A percentile compares a stretch with the other conserved stretches of the same genome.
Conservation (phyloP, 345 rosid species). For the Brassica cretica region DNA sequence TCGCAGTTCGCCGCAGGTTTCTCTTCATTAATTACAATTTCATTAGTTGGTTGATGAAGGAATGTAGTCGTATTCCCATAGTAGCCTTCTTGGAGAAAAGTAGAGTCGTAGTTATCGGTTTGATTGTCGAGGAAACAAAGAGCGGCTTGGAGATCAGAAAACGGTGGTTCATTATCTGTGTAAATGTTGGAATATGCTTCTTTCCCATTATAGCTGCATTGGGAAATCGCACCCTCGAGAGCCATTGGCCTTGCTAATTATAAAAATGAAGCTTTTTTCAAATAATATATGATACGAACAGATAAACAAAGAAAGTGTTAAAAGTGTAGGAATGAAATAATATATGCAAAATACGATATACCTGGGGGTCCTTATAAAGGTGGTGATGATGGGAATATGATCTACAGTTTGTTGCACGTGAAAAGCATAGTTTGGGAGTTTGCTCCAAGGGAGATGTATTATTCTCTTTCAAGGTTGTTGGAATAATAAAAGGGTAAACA, state of each 20-base stretch:
- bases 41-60: slow-evolving; percentile 22
- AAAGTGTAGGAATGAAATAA: background rate
- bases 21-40: background rate
- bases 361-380: slow-evolving; percentile 20
- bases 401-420: slow-evolving; percentile 42
- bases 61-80: slow-evolving; percentile 12
- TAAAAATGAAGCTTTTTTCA: background rate
- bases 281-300: background rate
- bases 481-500: background rate
- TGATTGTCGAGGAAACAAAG: slow-evolving; percentile 47
- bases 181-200: slow-evolving; percentile 51
- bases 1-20: background rate
- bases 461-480: slow-evolving; percentile 33
- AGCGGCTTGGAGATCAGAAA: slow-evolving; percentile 34
- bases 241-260: slow-evolving; percentile 50
- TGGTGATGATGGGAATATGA: background rate
- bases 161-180: slow-evolving; percentile 26
- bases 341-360: slow-evolving; percentile 10
- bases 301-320: slow-evolving; percentile 6
- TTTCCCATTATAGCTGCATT: slow-evolving; percentile 44
- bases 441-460: slow-evolving; percentile 42
- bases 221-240: slow-evolving; percentile 63
- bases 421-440: slow-evolving; percentile 38
- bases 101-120: slow-evolving; percentile 30
- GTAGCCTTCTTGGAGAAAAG: slow-evolving; percentile 33